Base-by-base conservation (phyloP, 371 early-diverging fungal species). In the Mucor mucedo region DNA sequence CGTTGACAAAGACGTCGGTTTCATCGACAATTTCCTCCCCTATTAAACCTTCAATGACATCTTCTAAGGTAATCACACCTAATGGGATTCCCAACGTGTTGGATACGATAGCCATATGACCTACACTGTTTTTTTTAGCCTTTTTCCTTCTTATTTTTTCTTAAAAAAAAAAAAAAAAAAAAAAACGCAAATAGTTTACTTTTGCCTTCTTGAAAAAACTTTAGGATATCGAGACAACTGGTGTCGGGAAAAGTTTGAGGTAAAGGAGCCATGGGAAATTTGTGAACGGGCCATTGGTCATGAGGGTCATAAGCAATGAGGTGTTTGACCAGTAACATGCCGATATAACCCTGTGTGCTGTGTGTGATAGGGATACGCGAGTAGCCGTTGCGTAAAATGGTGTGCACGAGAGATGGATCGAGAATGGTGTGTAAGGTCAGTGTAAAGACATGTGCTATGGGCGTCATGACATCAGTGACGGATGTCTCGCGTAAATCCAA, bases 21-120 rank as follows among this genome's bases (percentile, higher is more conserved):
- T 94, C 98, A 73, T 96, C 96, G 33, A 95, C 86, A 74, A 96
- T 96, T 74, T 96, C 94, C 41, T 90, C 90, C 21, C 93, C 93
- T 74, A 98, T 90, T 49, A 98, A 77, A 76, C 96, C 95, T 77
- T 98, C 98, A 65, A 98, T 93, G 7, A 98, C 95, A 73, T 98
- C 98, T 68, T 98, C 98, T 39, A 98, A 79, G 0, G 98, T 98
- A 39, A 98, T 90, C 8, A 98, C 93, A 11, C 98, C 98, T 9
- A 98, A 72, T 2, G 87, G 21, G 1, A 21, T 21, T 21, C 21
- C 21, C 75, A 6, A 68, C 75, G 8, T 73, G 76, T 83, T 82
- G 0, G 89, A 85, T 9, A 92, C 90, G 16, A 90, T 74, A 1
- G 89, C 89, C 84, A 89, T 86, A 62, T 90, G 90, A 73, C 79